Evolutionary conservation across 768 basidiomycete species (phyloP).

Genomic region (Chiua virens): DNA sequence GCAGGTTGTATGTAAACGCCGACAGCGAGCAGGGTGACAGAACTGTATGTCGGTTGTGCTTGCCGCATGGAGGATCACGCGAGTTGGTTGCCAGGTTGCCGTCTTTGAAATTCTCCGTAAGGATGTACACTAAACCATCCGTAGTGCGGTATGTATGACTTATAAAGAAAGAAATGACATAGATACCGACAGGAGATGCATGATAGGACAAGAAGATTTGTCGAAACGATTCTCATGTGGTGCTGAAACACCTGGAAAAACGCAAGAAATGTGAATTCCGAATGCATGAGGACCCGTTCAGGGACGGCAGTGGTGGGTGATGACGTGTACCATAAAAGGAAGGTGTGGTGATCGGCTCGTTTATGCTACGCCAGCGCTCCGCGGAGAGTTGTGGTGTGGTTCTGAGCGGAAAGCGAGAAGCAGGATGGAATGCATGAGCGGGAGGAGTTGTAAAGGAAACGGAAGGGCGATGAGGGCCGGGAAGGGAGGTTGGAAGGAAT

Average conservation of each 20-base stretch:
- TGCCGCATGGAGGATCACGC: neutral
- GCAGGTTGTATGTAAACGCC: too few relatives aligned
- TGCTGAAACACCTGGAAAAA: slow-evolving; percentile 15
- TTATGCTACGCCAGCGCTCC: slow-evolving; percentile 13
- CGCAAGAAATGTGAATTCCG: neutral
- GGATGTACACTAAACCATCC: too few relatives aligned
- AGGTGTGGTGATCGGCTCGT: slow-evolving; percentile 8
- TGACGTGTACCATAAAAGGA: slow-evolving; percentile 16
- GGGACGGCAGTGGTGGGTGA: slow-evolving; percentile 19
- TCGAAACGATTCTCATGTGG: slow-evolving; percentile 1
- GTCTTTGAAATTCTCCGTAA: too few relatives aligned
- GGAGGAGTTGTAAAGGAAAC: slow-evolving; percentile 1
- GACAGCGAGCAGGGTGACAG: too few relatives aligned
- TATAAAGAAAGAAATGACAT: too few relatives aligned
- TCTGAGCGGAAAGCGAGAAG: too few relatives aligned
- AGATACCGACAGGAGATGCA: too few relatives aligned
- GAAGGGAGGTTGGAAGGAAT: neutral
- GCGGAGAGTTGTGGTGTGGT: slow-evolving; percentile 11
- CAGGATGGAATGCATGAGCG: neutral
- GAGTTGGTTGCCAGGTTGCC: neutral
- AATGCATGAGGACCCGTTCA: slow-evolving; percentile 21
- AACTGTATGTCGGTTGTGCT: neutral
- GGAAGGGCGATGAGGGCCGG: slow-evolving; percentile 4
- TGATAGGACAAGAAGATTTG: too few relatives aligned
- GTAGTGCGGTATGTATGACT: too few relatives aligned